Conservation (phyloP, 495 filamentous ascomycete genomes). For the Achaetomiella virescens region DNA sequence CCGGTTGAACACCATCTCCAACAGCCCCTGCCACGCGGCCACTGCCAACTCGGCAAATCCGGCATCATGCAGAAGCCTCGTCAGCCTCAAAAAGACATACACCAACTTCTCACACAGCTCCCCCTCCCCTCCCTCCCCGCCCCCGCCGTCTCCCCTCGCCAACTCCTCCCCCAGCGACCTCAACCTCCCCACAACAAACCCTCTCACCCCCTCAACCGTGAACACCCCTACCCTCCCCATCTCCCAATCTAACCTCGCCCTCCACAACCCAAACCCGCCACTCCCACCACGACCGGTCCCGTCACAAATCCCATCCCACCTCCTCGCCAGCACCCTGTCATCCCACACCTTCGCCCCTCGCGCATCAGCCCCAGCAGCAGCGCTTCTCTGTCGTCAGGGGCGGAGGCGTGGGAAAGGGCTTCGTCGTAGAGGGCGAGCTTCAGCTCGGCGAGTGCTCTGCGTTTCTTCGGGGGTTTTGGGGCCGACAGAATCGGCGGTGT, state of each 20-base stretch:
- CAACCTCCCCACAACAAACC: constrained; percentile 52
- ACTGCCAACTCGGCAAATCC: constrained; percentile 74
- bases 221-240: constrained; percentile 65
- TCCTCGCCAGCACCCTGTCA: constrained; percentile 47
- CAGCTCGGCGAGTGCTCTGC: constrained; percentile 63
- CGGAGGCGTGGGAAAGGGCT: constrained; percentile 53
- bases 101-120: constrained; percentile 46
- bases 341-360: constrained; percentile 72
- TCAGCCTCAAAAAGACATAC: constrained; percentile 69
- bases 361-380: constrained; percentile 64
- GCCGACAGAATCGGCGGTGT: no score
- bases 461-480: constrained; percentile 46
- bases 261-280: constrained; percentile 59
- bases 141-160: constrained; percentile 8
- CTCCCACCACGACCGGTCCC: constrained; percentile 37
- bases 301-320: constrained; percentile 51
- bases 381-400: constrained; percentile 14
- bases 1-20: constrained; percentile 66
- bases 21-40: constrained; percentile 74
- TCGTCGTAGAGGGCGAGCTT: constrained; percentile 77
- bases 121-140: constrained; percentile 16
- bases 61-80: constrained; percentile 67
- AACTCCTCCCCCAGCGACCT: constrained; percentile 38
- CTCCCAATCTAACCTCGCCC: constrained; percentile 64
- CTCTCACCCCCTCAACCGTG: constrained; percentile 57